Evolutionary conservation across 768 basidiomycete genomes (phyloP), one percentile per base, ranked within the genome.

Genomic region (Termitomyces sp.): DNA sequence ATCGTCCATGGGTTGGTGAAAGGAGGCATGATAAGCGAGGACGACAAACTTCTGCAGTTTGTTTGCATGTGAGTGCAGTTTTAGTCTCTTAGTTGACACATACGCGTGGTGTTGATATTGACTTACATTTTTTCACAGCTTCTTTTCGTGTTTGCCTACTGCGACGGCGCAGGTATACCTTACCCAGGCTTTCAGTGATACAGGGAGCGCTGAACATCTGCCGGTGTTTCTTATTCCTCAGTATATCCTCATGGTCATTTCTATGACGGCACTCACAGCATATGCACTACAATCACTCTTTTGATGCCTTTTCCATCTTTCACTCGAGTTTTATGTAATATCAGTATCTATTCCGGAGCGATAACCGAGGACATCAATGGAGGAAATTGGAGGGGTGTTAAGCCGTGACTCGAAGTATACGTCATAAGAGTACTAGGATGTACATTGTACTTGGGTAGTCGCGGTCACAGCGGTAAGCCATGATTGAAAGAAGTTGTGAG

Each of bases 141-240:
- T 86, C 63, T 70, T 82, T 52, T 81, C 84, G 3, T 84, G 83
- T 59, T 71, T 85, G 13, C 86, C 86, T 0, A 82, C 84, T 0
- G 82, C 83, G 0, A 84, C 84, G 8, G 77, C 77, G 4, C 84
- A 86, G 72, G 85, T 87, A 0, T 79, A 78, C 56, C 69, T 88
- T 37, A 87, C 85, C 1, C 85, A 88, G 63, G 79, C 85, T 9
- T 82, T 85, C 63, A 86, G 84, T 46, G 84, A 81, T 2, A 85
- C 83, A 1, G 87, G 88, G 27, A 76, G 72, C 29, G 83, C 85
- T 5, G 83, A 85, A 48, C 79, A 86, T 61, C 69, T 88, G 4
- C 75, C 84, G 1, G 74, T 80, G 5, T 87, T 87, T 64, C 72
- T 88, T 46, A 82, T 88, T 36, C 85, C 84, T 13, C 87, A 81